Base-by-base conservation (phyloP, 768 basidiomycete species). In the Boletus sp. region DNA sequence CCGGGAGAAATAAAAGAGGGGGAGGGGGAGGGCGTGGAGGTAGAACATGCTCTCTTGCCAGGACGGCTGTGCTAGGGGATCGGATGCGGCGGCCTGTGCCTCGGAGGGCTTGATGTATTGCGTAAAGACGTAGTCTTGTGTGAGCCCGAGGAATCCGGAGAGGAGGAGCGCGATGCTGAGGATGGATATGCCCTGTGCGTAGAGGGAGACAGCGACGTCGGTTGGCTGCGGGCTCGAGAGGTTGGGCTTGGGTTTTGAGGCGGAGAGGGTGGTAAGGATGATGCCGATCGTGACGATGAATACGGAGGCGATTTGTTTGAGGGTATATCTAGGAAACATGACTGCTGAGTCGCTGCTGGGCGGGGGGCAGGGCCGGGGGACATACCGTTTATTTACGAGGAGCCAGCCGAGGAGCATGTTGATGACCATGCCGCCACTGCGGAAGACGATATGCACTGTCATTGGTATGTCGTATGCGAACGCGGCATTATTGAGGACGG, bases 41-140 rank as follows among this genome's bases (percentile, higher is more conserved):
- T 93, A 98, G 74, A 96, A 98, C 82, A 98, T 84, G 47, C 83
- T 86, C 72, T 97, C 94, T 64, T 88, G 83, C 94, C 94, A 97
- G 41, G 81, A 69, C 0, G 70, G 61, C 40, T 60, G 59, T n/a
- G 54, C 39, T n/a, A 38, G 34, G 1, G 60, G 59, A 48, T 61
- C 51, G 25, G 54, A 65, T 8, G 48, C 63, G 56, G 34, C 52
- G 53, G 25, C 25, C 25, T 49, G 66, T 57, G 50, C 40, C 51
- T 42, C 76, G 56, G 55, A 23, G 11, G 62, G 54, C 10, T 55
- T 61, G 13, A 79, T 72, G 57, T 83, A 83, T n/a, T 54, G 55
- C 30, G 64, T 61, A 64, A 85, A 90, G 5, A 90, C 90, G 74
- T 81, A 78, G 64, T 98, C 95, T 71, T 97, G 94, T 5, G 83